A percentile compares a stretch with the other conserved stretches of the same genome.
phyloP scores from a whole-genome alignment of 768 basidiomycete genomes.

The Suillus hirtellus region DNA sequence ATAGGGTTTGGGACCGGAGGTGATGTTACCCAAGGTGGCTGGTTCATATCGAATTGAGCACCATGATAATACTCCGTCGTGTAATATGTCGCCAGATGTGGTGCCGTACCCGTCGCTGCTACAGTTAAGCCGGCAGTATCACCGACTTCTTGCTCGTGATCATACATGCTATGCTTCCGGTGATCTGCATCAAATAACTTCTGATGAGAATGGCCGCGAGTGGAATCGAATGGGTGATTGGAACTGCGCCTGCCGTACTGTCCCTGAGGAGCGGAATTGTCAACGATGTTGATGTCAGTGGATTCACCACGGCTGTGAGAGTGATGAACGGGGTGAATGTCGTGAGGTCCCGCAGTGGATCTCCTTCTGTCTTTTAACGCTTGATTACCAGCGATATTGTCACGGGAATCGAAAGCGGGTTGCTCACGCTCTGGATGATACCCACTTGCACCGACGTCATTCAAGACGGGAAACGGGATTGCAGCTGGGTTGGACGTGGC shows the following conservation, averaged over 20 bases:
- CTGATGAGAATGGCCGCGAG: constrained; percentile 28
- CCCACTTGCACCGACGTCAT: constrained; percentile 22
- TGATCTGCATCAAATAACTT: constrained; percentile 25
- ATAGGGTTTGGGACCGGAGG: constrained; percentile 23
- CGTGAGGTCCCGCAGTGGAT: constrained; percentile 8
- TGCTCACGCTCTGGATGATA: constrained; percentile 26
- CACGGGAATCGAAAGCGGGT: constrained; percentile 10
- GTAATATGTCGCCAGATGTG: constrained; percentile 4
- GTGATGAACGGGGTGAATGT: constrained; percentile 18
- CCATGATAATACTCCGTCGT: constrained; percentile 12
- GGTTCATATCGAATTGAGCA: constrained; percentile 18
- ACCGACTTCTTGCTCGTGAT: constrained; percentile 20
- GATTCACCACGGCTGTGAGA: constrained; percentile 16
- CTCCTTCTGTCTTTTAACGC: not conserved
- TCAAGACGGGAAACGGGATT: constrained; percentile 26
- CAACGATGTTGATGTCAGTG: not conserved
- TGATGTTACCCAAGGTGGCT: constrained; percentile 29
- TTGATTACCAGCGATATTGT: not conserved
- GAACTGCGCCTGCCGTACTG: constrained; percentile 35
- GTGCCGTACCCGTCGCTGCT: not conserved
- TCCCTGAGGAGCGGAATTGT: constrained; percentile 16
- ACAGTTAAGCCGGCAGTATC: not conserved
- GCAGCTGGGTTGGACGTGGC: constrained; percentile 24
- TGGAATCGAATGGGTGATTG: constrained; percentile 42
- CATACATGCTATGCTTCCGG: constrained; percentile 23